phyloP scores from a whole-genome alignment of 441 rosid genomes.

The Melastoma candidum region DNA sequence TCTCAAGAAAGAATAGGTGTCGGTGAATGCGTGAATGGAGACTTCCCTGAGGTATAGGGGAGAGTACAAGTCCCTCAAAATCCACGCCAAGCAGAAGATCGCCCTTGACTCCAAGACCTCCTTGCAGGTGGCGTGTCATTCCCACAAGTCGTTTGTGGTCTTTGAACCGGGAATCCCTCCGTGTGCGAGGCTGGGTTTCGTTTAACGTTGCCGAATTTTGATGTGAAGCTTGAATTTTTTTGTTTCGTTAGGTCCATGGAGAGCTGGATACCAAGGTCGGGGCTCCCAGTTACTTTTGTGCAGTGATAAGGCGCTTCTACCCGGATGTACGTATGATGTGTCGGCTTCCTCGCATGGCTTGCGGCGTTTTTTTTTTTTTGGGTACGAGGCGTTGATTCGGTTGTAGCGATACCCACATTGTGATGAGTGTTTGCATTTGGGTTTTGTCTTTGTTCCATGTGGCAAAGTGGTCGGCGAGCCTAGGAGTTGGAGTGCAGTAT shows the following conservation, averaged over 20 bases:
- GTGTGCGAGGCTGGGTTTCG: no score
- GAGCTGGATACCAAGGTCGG: conserved; percentile 78
- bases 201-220: no score
- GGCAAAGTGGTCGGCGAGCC: conserved; percentile 43
- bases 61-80: conserved; percentile 54
- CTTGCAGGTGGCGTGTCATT: conserved; percentile 39
- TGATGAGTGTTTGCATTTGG: not conserved
- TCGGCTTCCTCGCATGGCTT: not conserved
- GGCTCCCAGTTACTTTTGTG: conserved; percentile 43
- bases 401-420: no score
- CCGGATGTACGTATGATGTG: conserved; percentile 35
- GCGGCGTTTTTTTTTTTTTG: not conserved
- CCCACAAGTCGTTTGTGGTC: no score
- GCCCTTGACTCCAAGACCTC: conserved; percentile 48
- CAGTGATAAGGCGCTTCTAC: conserved; percentile 53
- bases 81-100: conserved; percentile 86
- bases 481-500: conserved; percentile 63
- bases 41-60: conserved; percentile 65
- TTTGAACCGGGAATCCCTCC: no score
- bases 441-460: conserved; percentile 1
- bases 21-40: conserved; percentile 35
- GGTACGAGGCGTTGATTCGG: not conserved
- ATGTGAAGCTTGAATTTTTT: conserved; percentile 3
- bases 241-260: conserved; percentile 57
- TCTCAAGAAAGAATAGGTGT: no score